These are phyloP conservation scores for Gillenia trifoliata DNA, from an alignment of 306 rosid species.

Conservation along the genomic window DNA sequence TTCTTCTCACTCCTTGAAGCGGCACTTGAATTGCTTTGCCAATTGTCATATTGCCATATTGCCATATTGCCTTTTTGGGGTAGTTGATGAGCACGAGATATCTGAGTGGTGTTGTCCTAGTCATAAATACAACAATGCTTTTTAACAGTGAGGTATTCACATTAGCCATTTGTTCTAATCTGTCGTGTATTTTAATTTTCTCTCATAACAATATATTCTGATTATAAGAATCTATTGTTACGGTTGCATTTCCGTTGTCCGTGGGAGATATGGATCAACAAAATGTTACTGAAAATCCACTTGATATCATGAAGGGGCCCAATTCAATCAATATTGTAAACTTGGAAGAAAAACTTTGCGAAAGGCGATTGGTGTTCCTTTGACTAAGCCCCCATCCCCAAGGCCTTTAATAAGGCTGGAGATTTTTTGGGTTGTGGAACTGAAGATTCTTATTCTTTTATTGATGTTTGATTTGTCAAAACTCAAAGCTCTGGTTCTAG, in stretches of 20 bases:
- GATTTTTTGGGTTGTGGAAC: not conserved
- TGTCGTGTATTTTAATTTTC: too few relatives aligned
- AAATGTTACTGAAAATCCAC: not conserved
- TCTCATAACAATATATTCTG: too few relatives aligned
- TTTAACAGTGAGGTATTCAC: too few relatives aligned
- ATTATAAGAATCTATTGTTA: too few relatives aligned
- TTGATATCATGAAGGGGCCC: not conserved
- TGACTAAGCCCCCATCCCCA: not conserved
- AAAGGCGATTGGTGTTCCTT: not conserved
- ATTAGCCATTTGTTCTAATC: too few relatives aligned
- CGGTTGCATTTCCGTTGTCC: too few relatives aligned
- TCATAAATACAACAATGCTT: too few relatives aligned
- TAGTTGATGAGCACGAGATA: not conserved
- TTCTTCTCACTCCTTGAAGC: not conserved
- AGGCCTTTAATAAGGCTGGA: not conserved
- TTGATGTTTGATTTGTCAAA: not conserved
- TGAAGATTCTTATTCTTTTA: not conserved
- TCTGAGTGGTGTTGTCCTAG: too few relatives aligned
- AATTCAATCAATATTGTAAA: not conserved
- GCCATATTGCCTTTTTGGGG: not conserved
- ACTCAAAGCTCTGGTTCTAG: not conserved
- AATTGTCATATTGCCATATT: too few relatives aligned
- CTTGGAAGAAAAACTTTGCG: not conserved
- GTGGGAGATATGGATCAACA: too few relatives aligned
- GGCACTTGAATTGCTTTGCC: not conserved